Conservation (phyloP, 129 eudicot species). For the Scalesia atractyloides region DNA sequence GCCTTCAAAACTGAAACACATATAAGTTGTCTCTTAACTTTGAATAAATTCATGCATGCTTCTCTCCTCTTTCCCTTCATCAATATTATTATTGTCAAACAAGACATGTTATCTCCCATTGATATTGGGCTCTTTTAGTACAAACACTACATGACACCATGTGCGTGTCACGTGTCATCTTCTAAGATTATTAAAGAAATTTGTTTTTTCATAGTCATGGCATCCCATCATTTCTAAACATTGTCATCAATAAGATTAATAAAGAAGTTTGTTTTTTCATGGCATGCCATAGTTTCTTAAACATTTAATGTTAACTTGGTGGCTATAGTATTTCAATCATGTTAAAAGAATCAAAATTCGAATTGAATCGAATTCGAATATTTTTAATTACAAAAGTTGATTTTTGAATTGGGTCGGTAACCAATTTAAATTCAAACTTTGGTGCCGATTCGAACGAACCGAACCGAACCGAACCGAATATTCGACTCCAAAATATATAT, state of each 20-base stretch:
- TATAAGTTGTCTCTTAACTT: conserved; percentile 35
- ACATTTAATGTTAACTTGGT: too few relatives aligned
- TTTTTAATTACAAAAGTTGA: too few relatives aligned
- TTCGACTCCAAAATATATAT: too few relatives aligned
- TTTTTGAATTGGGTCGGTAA: too few relatives aligned
- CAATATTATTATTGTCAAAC: conserved; percentile 35
- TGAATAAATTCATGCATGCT: conserved; percentile 50
- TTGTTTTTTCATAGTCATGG: neutral
- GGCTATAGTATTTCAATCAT: too few relatives aligned
- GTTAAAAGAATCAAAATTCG: too few relatives aligned
- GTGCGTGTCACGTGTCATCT: conserved; percentile 32
- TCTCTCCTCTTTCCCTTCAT: conserved; percentile 29
- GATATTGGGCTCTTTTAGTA: conserved; percentile 23
- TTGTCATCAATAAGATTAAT: neutral
- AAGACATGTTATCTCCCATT: conserved; percentile 35
- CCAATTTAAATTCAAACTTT: too few relatives aligned
- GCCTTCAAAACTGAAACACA: conserved; percentile 17
- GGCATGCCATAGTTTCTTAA: too few relatives aligned
- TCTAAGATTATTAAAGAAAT: neutral
- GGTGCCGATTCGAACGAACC: too few relatives aligned
- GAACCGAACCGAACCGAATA: too few relatives aligned
- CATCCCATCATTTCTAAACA: neutral
- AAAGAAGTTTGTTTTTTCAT: too few relatives aligned
- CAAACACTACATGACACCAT: conserved; percentile 30
- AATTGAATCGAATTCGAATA: too few relatives aligned